Percentiles rank a stretch among this genome's conserved stretches.
phyloP scores from a whole-genome alignment of 75 land plant genomes.

The Larix kaempferi region DNA sequence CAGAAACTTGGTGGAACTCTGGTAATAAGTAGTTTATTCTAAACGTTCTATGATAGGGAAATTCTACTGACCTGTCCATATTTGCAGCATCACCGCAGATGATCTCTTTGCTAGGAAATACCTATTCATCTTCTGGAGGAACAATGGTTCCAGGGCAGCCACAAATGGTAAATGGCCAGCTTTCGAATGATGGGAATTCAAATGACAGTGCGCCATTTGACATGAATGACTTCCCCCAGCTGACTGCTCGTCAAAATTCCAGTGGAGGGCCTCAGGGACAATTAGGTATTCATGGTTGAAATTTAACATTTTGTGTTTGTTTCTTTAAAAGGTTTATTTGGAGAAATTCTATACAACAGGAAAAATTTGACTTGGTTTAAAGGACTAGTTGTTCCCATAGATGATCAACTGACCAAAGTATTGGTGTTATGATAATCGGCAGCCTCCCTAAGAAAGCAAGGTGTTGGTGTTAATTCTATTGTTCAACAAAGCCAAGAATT shows the following conservation, averaged over 20 bases:
- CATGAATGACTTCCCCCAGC: slow-evolving; percentile 90
- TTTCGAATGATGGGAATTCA: slow-evolving; percentile 52
- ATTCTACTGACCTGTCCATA: not conserved
- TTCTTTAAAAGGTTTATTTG: too few species aligned
- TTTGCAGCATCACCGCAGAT: slow-evolving; percentile 75
- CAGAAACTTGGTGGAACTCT: too few species aligned
- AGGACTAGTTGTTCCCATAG: too few species aligned
- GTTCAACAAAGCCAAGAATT: slow-evolving; percentile 98
- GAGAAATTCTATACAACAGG: too few species aligned
- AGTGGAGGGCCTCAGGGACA: slow-evolving; percentile 85
- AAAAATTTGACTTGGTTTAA: too few species aligned
- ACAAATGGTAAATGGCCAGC: slow-evolving; percentile 57
- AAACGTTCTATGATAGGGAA: too few species aligned
- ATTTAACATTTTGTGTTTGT: not conserved
- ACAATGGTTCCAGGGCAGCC: slow-evolving; percentile 58
- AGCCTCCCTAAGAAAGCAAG: slow-evolving; percentile 88
- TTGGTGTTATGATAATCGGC: slow-evolving; percentile 8
- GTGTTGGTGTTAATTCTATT: slow-evolving; percentile 79
- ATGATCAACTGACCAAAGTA: too few species aligned
- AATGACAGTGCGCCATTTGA: slow-evolving; percentile 86
- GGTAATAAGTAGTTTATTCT: too few species aligned
- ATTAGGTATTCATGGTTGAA: slow-evolving; percentile 29
- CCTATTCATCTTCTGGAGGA: slow-evolving; percentile 59
- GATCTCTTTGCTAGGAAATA: slow-evolving; percentile 74
- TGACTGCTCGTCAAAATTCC: slow-evolving; percentile 69